A percentile compares a stretch with the other conserved stretches of the same genome.
phyloP scores from a whole-genome alignment of 345 rosid species.

The Hevea brasiliensis region DNA sequence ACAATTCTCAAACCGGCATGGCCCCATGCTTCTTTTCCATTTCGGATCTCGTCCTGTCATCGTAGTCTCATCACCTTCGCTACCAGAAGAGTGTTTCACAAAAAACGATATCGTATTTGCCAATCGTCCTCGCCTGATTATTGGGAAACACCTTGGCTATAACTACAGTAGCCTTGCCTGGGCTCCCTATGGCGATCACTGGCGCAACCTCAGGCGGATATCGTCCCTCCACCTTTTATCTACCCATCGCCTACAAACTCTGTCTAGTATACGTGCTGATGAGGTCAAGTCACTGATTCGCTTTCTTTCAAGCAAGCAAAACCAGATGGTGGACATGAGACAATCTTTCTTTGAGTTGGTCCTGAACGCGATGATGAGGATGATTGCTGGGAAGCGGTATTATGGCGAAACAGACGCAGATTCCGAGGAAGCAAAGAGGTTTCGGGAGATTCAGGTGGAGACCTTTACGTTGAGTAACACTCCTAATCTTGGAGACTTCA shows the following conservation, averaged over 20 bases:
- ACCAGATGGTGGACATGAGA: constrained; percentile 21
- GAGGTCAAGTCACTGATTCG: constrained; percentile 20
- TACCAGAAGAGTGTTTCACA: constrained; percentile 35
- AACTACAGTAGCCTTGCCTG: constrained; percentile 22
- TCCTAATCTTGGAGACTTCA: too few relatives aligned
- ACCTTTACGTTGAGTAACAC: too few relatives aligned
- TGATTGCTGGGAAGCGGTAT: constrained; percentile 37
- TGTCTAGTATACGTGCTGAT: constrained; percentile 14
- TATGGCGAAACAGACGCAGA: constrained; percentile 12
- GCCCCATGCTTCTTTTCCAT: constrained; percentile 23
- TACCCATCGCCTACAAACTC: constrained; percentile 28
- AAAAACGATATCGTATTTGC: constrained; percentile 39
- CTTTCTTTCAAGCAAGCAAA: neutral
- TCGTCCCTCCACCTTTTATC: constrained; percentile 31
- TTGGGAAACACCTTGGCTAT: constrained; percentile 31
- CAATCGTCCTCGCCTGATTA: constrained; percentile 31
- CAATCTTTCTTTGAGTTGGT: constrained; percentile 27
- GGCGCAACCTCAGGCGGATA: constrained; percentile 37
- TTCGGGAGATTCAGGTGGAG: too few relatives aligned
- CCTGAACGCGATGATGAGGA: constrained; percentile 38
- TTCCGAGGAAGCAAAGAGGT: constrained; percentile 1
- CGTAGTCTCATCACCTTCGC: constrained; percentile 29
- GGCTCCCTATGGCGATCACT: constrained; percentile 38
- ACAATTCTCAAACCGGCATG: constrained; percentile 19
- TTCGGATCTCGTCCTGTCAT: constrained; percentile 35